Evolutionary conservation across 179 eudicot genomes (phyloP).

Genomic region (Beta lomatogona): DNA sequence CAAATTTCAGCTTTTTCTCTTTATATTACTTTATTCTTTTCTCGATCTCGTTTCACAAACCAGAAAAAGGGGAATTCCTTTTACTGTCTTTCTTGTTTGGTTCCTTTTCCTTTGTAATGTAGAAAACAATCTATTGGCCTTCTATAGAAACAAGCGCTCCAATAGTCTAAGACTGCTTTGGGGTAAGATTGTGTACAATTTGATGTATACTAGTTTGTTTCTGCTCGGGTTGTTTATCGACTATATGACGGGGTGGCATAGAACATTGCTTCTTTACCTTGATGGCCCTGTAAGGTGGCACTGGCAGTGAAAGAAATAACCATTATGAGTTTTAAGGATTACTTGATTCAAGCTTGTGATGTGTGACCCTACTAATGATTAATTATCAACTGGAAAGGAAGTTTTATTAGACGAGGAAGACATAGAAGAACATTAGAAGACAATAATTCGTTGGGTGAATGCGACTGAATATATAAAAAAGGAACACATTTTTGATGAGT

Average conservation of each 20-base stretch:
- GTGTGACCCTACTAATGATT: not conserved
- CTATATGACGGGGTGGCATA: not conserved
- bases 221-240: not conserved
- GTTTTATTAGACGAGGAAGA: not conserved
- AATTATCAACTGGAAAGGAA: not conserved
- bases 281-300: not conserved
- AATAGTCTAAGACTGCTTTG: no score
- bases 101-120: no score
- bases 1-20: no score
- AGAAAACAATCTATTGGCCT: no score
- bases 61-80: no score
- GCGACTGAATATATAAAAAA: not conserved
- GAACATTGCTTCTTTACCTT: not conserved
- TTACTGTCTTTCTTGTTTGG: no score
- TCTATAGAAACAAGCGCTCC: no score
- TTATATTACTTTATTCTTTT: no score
- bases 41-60: no score
- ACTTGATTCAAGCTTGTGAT: not conserved
- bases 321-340: not conserved
- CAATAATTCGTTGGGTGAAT: not conserved
- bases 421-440: not conserved
- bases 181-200: no score
- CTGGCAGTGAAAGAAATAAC: not conserved
- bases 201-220: not conserved
- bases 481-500: not conserved